Base-by-base conservation (phyloP, 2,329 filamentous ascomycete species). In the Aspergillus ruber region DNA sequence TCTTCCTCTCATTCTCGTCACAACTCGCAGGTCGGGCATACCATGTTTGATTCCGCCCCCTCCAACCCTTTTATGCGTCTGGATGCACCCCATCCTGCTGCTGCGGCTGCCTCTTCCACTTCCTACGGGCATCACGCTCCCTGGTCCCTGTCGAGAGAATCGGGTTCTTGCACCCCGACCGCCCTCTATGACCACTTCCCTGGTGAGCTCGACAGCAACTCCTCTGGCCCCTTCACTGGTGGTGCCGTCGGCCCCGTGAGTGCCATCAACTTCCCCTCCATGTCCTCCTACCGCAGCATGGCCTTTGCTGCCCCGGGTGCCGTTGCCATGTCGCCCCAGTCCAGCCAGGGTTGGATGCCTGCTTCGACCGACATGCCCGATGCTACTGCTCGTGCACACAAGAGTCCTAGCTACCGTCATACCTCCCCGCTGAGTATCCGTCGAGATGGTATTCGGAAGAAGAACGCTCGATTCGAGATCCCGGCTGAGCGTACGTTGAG, bases 401-500 rank as follows among this genome's bases (percentile, higher is more conserved):
- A 80, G 64, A 90, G 81, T 68, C 82, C 87, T 23, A 76, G 80
- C 47, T 68, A 81, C 83, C 64, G 86, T 80, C 58, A 67, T 46
- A 86, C 87, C 73, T 89, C 90, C 52, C 85, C 90, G 47, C 75
- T 88, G 68, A 79, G 82, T 52, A 73, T 81, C 45, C 81, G 88
- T 58, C 83, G 88, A 48, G 90, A 94, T 59, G 89, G 93, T 52
- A 94, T 97, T 69, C 83, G 93, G 62, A 98, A 98, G 83, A 97
- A 97, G 85, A 98, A 97, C 64, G 90, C 90, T 56, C 86, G 91
- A 57, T 96, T 97, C 70, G 91, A 97, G 64, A 98, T 98, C 57
- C 93, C 93, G 8, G 84, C 88, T 40, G 93, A 96, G 73, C 83
- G 90, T 53, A 97, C 90, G 63, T 81, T 98, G 58, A 84, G 81